A percentile compares a stretch with the other conserved stretches of the same genome.
These are phyloP conservation scores for Elongisporangium undulatum DNA, from an alignment of 352 stramenopile genomes.

Conservation along the genomic window DNA sequence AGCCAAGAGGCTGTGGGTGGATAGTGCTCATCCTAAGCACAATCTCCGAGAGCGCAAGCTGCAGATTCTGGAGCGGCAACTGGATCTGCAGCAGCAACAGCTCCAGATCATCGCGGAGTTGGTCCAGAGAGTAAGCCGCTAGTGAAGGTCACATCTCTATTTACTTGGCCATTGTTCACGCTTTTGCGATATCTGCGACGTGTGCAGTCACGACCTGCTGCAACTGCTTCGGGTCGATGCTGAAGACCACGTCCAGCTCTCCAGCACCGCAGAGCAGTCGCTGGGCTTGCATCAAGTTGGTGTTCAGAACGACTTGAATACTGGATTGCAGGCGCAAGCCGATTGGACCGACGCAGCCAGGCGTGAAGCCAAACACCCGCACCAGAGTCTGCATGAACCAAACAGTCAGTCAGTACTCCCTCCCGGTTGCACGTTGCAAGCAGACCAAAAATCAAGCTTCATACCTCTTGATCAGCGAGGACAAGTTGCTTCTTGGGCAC, in stretches of 20 bases:
- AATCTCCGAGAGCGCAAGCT: neutral
- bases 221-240: conserved; percentile 22
- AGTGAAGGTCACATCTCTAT: neutral
- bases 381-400: conserved; percentile 35
- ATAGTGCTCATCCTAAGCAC: neutral
- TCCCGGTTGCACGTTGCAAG: too few relatives aligned
- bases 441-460: neutral
- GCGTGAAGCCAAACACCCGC: conserved; percentile 59
- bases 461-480: neutral
- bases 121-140: neutral
- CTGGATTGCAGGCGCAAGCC: conserved; percentile 43
- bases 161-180: neutral
- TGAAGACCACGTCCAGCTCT: conserved; percentile 38
- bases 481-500: neutral
- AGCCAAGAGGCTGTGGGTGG: neutral
- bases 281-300: conserved; percentile 12
- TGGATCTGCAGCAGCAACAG: neutral
- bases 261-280: conserved; percentile 52
- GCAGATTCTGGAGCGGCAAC: neutral
- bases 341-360: conserved; percentile 57
- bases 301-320: conserved; percentile 55
- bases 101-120: neutral
- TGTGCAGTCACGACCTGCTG: conserved; percentile 7
- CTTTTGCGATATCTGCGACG: conserved; percentile 2
- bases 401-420: conserved; percentile 2